Base-by-base conservation (phyloP, 73 alveolate species). In the Symbiodinium natans region DNA sequence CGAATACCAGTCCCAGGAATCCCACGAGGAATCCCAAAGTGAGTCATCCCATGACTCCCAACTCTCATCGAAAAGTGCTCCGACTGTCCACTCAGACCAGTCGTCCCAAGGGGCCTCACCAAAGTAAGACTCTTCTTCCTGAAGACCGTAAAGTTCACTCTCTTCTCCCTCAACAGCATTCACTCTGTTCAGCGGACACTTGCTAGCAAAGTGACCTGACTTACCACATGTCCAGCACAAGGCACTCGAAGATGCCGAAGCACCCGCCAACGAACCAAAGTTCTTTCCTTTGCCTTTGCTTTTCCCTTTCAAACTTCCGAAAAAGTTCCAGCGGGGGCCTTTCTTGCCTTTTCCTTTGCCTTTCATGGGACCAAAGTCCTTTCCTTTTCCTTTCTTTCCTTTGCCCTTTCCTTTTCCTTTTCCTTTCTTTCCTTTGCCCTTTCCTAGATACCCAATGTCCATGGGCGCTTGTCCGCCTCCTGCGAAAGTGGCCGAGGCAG, bases 321-420 rank as follows among this genome's bases (percentile, higher is more conserved):
- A n/a, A n/a, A n/a, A n/a, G n/a, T n/a, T n/a, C n/a, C n/a, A n/a
- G n/a, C n/a, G n/a, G n/a, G n/a, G n/a, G n/a, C n/a, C n/a, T n/a
- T n/a, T n/a, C n/a, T n/a, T n/a, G n/a, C n/a, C n/a, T n/a, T n/a
- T 75, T 33, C 86, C 46, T 75, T 75, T 75, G 86, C 86, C 86
- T 75, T 75, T 56, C 27, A 10, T 52, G 71, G 27, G 27, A 52
- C 71, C 71, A 19, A 52, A 52, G 71, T 52, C 27, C 71, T 19
- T 52, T 19, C 19, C 40, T 39, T 71, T 71, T 71, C 83, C 83
- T 71, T 27, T 8, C 8, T 8, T 48, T 17, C 63, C 63, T 48
- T 48, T 48, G 23, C 63, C 17, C 17, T 48, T 10, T 17, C 63
- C n/a, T 48, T 48, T 75, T 75, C 48, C 86, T 31, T 31, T 75